phyloP scores from a whole-genome alignment of 2,329 filamentous ascomycete genomes.

The Hysterium pulicare region DNA sequence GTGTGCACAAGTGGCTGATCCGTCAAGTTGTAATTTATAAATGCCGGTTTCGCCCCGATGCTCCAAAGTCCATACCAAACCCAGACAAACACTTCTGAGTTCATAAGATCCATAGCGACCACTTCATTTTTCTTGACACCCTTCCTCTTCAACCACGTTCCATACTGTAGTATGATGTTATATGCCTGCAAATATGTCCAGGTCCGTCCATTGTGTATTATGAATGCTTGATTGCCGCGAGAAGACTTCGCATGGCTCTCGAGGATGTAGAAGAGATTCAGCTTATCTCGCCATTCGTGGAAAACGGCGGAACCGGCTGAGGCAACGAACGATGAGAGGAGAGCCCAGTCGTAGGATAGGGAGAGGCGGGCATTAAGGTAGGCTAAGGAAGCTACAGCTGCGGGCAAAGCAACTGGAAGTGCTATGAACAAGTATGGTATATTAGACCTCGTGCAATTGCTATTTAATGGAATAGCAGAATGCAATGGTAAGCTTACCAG shows the following conservation, averaged over 20 bases:
- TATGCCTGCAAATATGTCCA: conserved; percentile 37
- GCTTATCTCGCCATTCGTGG: conserved; percentile 55
- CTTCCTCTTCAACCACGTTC: conserved; percentile 35
- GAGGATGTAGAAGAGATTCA: conserved; percentile 53
- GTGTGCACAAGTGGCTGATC: conserved; percentile 46
- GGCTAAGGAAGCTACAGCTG: conserved; percentile 44
- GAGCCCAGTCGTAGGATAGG: conserved; percentile 57
- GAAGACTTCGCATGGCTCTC: conserved; percentile 26
- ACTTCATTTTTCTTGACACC: conserved; percentile 34
- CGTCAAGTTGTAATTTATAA: conserved; percentile 39
- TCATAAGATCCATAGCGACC: conserved; percentile 38
- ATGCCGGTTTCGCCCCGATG: conserved; percentile 37
- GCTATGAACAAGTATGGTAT: too few species aligned
- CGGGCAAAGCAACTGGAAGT: conserved; percentile 27
- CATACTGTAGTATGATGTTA: conserved; percentile 30
- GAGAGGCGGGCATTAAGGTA: conserved; percentile 69
- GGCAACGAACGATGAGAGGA: conserved; percentile 56
- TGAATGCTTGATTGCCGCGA: conserved; percentile 25
- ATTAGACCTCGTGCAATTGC: too few species aligned
- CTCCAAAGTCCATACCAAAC: conserved; percentile 38
- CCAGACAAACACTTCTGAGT: conserved; percentile 36
- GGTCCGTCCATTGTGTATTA: conserved; percentile 30
- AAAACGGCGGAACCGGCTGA: conserved; percentile 43
- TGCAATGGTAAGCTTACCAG: too few species aligned
- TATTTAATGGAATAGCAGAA: too few species aligned